A percentile compares a stretch with the other conserved stretches of the same genome.
phyloP scores from a whole-genome alignment of 2,329 filamentous ascomycete genomes.

The Talaromyces rugulosus region DNA sequence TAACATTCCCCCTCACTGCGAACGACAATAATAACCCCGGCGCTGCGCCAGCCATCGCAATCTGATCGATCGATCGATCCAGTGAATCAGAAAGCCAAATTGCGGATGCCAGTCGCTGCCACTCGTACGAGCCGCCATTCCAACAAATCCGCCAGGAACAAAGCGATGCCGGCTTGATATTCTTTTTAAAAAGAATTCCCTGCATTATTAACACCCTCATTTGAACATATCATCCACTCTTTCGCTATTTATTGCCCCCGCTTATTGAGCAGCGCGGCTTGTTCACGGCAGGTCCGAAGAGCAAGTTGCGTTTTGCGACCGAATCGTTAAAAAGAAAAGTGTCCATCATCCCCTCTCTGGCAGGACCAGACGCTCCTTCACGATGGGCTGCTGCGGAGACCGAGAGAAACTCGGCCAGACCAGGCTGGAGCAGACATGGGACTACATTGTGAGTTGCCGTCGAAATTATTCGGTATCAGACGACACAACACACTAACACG shows the following conservation, averaged over 20 bases:
- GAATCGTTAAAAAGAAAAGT: background rate
- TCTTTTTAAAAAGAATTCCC: background rate
- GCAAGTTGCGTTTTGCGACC: constrained; percentile 8
- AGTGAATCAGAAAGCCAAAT: background rate
- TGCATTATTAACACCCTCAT: background rate
- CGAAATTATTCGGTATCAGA: background rate
- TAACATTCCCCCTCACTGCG: background rate
- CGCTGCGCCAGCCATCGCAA: background rate
- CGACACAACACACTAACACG: background rate
- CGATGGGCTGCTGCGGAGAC: constrained; percentile 64
- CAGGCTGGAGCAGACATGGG: constrained; percentile 85
- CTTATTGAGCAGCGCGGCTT: constrained; percentile 9
- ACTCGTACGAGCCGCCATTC: background rate
- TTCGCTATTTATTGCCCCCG: background rate
- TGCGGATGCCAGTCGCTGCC: background rate
- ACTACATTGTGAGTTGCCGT: constrained; percentile 67
- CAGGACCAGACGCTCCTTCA: constrained; percentile 22
- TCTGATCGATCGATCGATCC: background rate
- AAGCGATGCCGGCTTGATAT: constrained; percentile 1
- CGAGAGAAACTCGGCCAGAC: constrained; percentile 59
- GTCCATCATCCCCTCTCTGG: constrained; percentile 16
- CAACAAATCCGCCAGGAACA: background rate
- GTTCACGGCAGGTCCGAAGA: constrained; percentile 14
- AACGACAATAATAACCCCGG: background rate
- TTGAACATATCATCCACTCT: background rate